These are phyloP conservation scores for Mrakia gelida DNA, from an alignment of 768 basidiomycete species.

Conservation along the genomic window DNA sequence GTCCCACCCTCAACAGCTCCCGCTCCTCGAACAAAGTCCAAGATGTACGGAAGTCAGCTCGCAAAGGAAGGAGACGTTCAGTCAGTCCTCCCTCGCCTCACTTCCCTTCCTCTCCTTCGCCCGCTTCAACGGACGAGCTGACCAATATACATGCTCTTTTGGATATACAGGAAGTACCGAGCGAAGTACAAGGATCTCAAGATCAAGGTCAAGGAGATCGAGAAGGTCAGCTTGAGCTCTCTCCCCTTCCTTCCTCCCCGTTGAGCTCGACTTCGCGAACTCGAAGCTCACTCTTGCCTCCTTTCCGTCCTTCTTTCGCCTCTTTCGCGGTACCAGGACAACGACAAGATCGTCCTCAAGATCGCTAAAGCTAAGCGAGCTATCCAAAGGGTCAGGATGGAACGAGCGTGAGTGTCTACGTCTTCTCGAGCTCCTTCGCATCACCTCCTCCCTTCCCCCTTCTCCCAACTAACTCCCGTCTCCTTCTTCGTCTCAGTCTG, in stretches of 20 bases:
- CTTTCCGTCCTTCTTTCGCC: background rate
- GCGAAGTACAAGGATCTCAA: slow-evolving; percentile 84
- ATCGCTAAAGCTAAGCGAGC: slow-evolving; percentile 71
- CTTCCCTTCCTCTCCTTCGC: background rate
- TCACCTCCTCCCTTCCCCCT: too few relatives aligned
- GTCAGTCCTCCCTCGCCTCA: background rate
- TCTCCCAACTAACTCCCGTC: background rate
- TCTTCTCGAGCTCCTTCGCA: background rate
- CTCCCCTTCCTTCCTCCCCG: background rate
- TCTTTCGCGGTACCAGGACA: slow-evolving; percentile 56
- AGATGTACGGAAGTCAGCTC: slow-evolving; percentile 15
- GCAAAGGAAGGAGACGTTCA: slow-evolving; percentile 25
- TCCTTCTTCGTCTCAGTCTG: background rate
- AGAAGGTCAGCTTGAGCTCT: slow-evolving; percentile 51
- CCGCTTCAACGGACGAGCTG: background rate
- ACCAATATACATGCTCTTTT: background rate
- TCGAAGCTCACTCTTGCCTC: background rate
- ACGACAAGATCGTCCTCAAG: slow-evolving; percentile 80
- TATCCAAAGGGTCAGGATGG: slow-evolving; percentile 80
- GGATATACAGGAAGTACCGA: slow-evolving; percentile 57
- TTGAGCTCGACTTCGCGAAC: background rate
- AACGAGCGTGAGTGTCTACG: slow-evolving; percentile 64
- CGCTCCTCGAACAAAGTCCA: slow-evolving; percentile 13
- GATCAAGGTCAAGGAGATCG: slow-evolving; percentile 81
- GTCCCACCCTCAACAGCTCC: background rate